Conservation (phyloP, 768 basidiomycete species). For the Dendrothele bispora region DNA sequence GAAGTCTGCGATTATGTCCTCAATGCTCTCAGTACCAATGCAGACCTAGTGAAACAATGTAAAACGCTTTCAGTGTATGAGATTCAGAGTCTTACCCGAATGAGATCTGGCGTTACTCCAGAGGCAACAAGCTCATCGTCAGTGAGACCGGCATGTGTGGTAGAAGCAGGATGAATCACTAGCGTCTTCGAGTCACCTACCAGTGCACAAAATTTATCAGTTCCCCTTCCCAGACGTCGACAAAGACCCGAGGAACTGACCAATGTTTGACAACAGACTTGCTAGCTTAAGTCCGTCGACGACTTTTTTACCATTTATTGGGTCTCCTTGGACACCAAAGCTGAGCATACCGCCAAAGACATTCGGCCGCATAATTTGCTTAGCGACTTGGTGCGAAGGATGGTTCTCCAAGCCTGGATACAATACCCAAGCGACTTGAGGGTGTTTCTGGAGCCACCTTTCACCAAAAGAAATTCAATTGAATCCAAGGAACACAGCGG, state of each 20-base stretch:
- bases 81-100: conserved; percentile 48
- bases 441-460: conserved; percentile 63
- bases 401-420: conserved; percentile 73
- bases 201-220: no score
- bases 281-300: conserved; percentile 74
- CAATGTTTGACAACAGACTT: conserved; percentile 73
- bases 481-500: not conserved
- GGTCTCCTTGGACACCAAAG: conserved; percentile 71
- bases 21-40: conserved; percentile 37
- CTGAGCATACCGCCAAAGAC: conserved; percentile 73
- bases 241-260: no score
- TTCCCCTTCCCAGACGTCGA: no score
- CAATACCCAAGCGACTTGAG: conserved; percentile 72
- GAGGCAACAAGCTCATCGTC: conserved; percentile 57
- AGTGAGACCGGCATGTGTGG: conserved; percentile 73
- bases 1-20: conserved; percentile 43
- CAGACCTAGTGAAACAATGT: conserved; percentile 26
- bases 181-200: conserved; percentile 75
- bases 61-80: not conserved
- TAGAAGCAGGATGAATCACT: conserved; percentile 75
- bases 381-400: conserved; percentile 57
- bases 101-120: conserved; percentile 77
- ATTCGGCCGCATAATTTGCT: conserved; percentile 51
- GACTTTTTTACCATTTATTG: conserved; percentile 49
- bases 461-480: conserved; percentile 9